Conservation (phyloP, 163 green algal species). For the Volvox carteri region DNA sequence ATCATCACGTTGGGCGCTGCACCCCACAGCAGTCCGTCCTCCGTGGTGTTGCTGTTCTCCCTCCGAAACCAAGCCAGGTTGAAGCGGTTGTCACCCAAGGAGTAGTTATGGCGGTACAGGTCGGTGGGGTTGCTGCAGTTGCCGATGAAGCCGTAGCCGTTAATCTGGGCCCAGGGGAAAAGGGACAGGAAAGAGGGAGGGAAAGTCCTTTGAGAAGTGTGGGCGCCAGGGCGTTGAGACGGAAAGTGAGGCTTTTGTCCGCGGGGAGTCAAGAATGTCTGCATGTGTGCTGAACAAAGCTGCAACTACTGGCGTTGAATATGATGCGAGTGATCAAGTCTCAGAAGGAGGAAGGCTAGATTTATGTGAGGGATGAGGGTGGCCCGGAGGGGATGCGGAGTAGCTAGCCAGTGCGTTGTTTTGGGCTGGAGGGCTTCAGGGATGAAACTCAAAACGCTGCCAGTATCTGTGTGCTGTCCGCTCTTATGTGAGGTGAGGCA, state of each 20-base stretch:
- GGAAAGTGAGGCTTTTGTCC: not conserved
- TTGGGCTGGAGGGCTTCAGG: too few relatives aligned
- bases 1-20: constrained; percentile 37
- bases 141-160: constrained; percentile 46
- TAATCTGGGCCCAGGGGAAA: too few relatives aligned
- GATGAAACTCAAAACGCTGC: too few relatives aligned
- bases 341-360: too few relatives aligned
- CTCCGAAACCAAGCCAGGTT: constrained; percentile 27
- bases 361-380: too few relatives aligned
- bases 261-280: not conserved
- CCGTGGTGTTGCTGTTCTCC: constrained; percentile 40
- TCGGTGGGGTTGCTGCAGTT: constrained; percentile 44
- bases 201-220: not conserved
- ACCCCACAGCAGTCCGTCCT: constrained; percentile 9
- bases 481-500: too few relatives aligned
- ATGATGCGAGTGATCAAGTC: not conserved
- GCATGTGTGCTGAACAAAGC: not conserved
- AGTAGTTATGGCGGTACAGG: constrained; percentile 38
- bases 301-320: not conserved
- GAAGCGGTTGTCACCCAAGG: constrained; percentile 25
- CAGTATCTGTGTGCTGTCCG: too few relatives aligned
- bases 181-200: too few relatives aligned
- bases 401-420: too few relatives aligned
- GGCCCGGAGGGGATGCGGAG: too few relatives aligned
- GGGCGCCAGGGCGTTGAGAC: not conserved